Evolutionary conservation across 148 eudicot genomes (phyloP).

Genomic region (Pharnaceum exiguum): DNA sequence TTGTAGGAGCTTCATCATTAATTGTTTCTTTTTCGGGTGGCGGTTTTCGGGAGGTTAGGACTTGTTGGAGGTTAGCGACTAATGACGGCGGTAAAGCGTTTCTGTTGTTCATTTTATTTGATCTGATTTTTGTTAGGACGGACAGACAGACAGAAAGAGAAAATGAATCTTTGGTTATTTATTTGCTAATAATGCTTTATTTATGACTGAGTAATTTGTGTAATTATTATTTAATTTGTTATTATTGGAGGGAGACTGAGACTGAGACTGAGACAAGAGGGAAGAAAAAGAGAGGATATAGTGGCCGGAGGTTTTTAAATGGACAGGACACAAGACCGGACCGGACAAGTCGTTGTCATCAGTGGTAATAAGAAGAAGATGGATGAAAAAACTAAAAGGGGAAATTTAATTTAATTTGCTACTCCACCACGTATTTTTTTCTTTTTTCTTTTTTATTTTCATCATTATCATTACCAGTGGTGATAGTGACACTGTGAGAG

Average conservation of each 20-base stretch:
- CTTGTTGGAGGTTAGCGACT: slow-evolving; percentile 65
- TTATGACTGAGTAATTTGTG: no score
- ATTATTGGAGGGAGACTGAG: not conserved
- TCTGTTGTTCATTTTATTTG: no score
- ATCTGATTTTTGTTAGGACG: slow-evolving; percentile 16
- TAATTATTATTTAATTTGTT: no score
- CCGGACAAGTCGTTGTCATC: not conserved
- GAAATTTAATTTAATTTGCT: no score
- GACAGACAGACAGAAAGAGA: slow-evolving; percentile 3
- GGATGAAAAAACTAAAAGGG: no score
- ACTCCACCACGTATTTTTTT: no score
- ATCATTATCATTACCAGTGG: no score
- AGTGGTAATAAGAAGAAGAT: no score
- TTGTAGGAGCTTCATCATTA: no score
- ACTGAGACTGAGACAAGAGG: not conserved
- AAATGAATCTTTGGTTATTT: not conserved
- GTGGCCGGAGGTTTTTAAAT: not conserved
- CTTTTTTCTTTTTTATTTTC: no score
- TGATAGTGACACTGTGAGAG: no score
- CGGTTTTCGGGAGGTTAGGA: slow-evolving; percentile 30
- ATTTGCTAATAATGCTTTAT: no score
- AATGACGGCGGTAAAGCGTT: slow-evolving; percentile 50
- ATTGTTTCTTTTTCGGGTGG: not conserved
- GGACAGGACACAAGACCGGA: not conserved
- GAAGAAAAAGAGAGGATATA: not conserved